Base-by-base conservation (phyloP, 352 stramenopile genomes). In the Aphanomyces invadans region DNA sequence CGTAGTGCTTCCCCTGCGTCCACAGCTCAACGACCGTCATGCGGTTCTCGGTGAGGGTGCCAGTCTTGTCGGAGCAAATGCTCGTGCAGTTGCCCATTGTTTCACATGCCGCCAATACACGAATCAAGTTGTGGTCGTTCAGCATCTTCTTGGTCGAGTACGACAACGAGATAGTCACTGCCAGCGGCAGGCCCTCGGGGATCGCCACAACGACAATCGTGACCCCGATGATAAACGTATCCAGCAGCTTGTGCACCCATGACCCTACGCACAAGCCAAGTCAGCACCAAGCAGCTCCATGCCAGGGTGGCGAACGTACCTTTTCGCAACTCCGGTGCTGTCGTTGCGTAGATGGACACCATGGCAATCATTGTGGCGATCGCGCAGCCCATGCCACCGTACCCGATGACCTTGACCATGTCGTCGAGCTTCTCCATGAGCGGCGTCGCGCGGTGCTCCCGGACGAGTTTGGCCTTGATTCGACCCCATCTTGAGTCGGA, bases 61-160 rank as follows among this genome's bases (percentile, higher is more conserved):
- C 96, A 1, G 95, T 99, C 74, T 97, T 98, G 75, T 98, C 95
- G 0, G 92, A 98, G 74, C 95, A 99, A 71, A 99, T 99, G 61
- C 91, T 98, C 2, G 96, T 99, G 10, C 97, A 95, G 75, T 96
- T 98, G 28, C 96, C 96, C 95, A 99, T 99, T 0, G 96, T 99
- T 76, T 99, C 97, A 71, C 95, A 98, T 2, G 95, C 96, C 28
- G 96, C 88, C 15, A 99, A 78, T 28, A 98, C 88, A 53, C 97
- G 97, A 33, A 99, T 98, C 33, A 99, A 85, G 72, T 98, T 99
- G 74, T 99, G 96, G 74, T 99, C 95, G 49, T 92, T 89, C 60
- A 98, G 96, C 96, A 99, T 99, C 61, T 98, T 97, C 65, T 97
- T 97, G 15, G 91, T 99, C 25, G 85, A 96, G 65, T 97, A 97